phyloP scores from a whole-genome alignment of 2,329 filamentous ascomycete genomes.

The Colletotrichum sp. region DNA sequence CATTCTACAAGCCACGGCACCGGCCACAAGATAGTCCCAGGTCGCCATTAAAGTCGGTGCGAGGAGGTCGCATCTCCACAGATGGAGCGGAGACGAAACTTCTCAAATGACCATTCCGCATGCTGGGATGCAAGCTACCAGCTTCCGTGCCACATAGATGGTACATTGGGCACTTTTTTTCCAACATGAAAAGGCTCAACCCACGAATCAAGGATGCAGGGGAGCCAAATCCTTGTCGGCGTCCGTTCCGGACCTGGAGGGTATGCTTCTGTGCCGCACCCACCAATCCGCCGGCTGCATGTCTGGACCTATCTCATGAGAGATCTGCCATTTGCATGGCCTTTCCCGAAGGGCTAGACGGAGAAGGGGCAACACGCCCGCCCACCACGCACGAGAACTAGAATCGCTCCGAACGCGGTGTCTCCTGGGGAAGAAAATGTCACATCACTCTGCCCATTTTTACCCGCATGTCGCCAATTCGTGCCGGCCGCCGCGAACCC shows the following conservation, averaged over 20 bases:
- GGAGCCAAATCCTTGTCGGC: background rate
- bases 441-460: constrained; percentile 22
- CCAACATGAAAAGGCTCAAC: background rate
- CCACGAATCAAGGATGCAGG: constrained; percentile 2
- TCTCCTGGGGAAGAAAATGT: background rate
- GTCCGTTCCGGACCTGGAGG: background rate
- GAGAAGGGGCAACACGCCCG: background rate
- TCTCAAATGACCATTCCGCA: background rate
- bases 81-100: background rate
- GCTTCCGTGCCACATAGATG: background rate
- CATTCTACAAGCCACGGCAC: background rate
- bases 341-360: background rate
- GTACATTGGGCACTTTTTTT: background rate
- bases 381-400: background rate
- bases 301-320: background rate
- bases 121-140: background rate
- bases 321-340: background rate
- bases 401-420: background rate
- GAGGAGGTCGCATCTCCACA: background rate
- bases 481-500: constrained; percentile 15
- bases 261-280: constrained; percentile 3
- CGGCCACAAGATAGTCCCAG: background rate
- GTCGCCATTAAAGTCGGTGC: background rate
- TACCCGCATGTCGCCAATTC: constrained; percentile 24
- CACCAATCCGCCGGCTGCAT: background rate